Percentiles rank a stretch among this genome's conserved stretches.
These are phyloP conservation scores for Alloteropsis angusta DNA, from an alignment of 202 grass and related monocot genomes.

Conservation along the genomic window DNA sequence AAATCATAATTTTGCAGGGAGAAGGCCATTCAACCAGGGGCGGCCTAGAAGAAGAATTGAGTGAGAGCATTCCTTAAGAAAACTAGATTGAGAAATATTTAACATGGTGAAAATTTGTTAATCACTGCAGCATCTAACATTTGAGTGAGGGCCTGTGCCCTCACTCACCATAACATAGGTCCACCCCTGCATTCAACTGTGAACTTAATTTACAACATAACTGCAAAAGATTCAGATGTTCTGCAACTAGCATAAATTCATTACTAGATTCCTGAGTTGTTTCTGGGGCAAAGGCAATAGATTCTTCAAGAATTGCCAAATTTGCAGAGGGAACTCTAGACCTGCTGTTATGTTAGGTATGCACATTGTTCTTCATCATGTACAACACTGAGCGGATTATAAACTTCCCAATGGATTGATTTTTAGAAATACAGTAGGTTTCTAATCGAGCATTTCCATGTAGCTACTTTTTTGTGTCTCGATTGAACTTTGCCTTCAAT, in stretches of 20 bases:
- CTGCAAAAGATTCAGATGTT: slow-evolving; percentile 33
- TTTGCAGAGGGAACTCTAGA: slow-evolving; percentile 59
- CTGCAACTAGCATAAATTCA: slow-evolving; percentile 40
- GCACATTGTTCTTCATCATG: not conserved
- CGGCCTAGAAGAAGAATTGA: no score
- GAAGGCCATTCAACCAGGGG: slow-evolving; percentile 27
- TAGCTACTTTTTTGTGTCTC: not conserved
- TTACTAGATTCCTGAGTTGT: slow-evolving; percentile 47
- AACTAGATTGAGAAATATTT: no score
- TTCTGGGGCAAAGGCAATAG: slow-evolving; percentile 72
- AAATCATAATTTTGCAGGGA: slow-evolving; percentile 24
- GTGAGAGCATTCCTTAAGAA: no score
- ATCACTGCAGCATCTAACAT: no score
- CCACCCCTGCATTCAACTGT: no score
- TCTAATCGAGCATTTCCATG: not conserved
- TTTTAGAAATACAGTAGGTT: not conserved
- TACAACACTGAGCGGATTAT: not conserved
- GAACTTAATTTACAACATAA: slow-evolving; percentile 21
- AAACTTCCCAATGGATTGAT: not conserved
- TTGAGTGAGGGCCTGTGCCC: no score
- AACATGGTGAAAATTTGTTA: no score
- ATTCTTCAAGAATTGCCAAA: slow-evolving; percentile 70
- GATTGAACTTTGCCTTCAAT: not conserved
- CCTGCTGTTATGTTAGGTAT: slow-evolving; percentile 74
- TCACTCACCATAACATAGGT: no score